These are phyloP conservation scores for Rhizoctonia solani DNA, from an alignment of 1,284 basidiomycete species.

Conservation along the genomic window DNA sequence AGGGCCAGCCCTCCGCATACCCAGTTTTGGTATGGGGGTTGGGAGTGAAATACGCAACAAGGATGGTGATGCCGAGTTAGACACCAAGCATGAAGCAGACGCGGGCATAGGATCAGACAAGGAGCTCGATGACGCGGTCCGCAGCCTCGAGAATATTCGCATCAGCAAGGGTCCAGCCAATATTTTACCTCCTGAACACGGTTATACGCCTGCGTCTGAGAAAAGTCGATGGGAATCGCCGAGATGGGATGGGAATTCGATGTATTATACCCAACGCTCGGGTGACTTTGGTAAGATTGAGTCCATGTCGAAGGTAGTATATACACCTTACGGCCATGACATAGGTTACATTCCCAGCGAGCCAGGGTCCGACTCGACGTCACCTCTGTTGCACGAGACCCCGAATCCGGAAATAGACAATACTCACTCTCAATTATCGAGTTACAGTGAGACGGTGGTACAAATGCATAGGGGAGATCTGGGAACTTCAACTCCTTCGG, in stretches of 20 bases:
- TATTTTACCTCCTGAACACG: constrained; percentile 14
- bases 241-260: constrained; percentile 43
- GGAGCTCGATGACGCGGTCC: constrained; percentile 65
- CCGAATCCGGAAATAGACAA: constrained; percentile 4
- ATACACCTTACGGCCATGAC: neutral
- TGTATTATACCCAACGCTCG: constrained; percentile 28
- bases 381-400: constrained; percentile 7
- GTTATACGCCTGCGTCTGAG: constrained; percentile 16
- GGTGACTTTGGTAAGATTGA: constrained; percentile 14
- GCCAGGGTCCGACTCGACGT: constrained; percentile 14
- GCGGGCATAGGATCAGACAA: constrained; percentile 56
- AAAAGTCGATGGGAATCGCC: constrained; percentile 46
- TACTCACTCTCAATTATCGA: constrained; percentile 38
- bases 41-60: constrained; percentile 56
- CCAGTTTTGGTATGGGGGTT: constrained; percentile 80
- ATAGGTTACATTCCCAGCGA: constrained; percentile 29
- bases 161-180: constrained; percentile 19
- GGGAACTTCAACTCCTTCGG: constrained; percentile 38
- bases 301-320: neutral
- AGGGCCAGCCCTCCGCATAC: constrained; percentile 68
- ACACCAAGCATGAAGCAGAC: constrained; percentile 41
- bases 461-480: constrained; percentile 47
- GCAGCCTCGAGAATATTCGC: constrained; percentile 28
- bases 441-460: constrained; percentile 71
- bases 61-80: constrained; percentile 7